phyloP scores from a whole-genome alignment of 2,329 filamentous ascomycete species.

The Ampelomyces quisqualis region DNA sequence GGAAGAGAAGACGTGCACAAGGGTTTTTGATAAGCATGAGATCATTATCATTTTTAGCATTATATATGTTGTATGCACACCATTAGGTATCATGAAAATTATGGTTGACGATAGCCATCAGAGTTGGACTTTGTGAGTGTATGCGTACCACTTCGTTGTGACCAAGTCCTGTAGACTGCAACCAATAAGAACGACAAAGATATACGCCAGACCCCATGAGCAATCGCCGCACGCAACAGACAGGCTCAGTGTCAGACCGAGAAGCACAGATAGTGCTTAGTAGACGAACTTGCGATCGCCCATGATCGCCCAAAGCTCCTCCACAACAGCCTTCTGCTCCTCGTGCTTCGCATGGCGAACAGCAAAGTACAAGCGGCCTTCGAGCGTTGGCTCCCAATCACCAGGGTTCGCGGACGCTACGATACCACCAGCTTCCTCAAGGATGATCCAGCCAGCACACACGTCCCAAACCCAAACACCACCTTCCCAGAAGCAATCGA shows the following conservation, averaged over 20 bases:
- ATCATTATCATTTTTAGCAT: not conserved
- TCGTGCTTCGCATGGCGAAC: slow-evolving; percentile 33
- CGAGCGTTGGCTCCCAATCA: slow-evolving; percentile 37
- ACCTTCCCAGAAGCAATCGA: slow-evolving; percentile 44
- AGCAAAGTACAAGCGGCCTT: slow-evolving; percentile 40
- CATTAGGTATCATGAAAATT: not conserved
- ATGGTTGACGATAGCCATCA: no score
- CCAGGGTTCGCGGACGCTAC: slow-evolving; percentile 41
- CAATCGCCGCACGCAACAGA: no score
- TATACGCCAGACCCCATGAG: no score
- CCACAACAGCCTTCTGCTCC: slow-evolving; percentile 36
- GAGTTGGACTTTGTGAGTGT: no score
- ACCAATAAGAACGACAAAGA: no score
- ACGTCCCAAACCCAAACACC: slow-evolving; percentile 44
- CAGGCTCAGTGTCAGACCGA: not conserved
- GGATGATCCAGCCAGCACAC: slow-evolving; percentile 42
- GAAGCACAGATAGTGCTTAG: not conserved
- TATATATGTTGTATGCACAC: not conserved
- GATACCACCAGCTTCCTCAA: slow-evolving; percentile 43
- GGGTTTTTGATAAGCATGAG: no score
- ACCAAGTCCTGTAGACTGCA: no score
- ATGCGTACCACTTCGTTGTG: no score
- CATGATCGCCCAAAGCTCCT: slow-evolving; percentile 42
- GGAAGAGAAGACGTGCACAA: no score
- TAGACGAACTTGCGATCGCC: slow-evolving; percentile 37